Percentiles rank a stretch among this genome's conserved stretches.
Conservation (phyloP, 2,329 filamentous ascomycete genomes). For the Triangularia verruculosa region DNA sequence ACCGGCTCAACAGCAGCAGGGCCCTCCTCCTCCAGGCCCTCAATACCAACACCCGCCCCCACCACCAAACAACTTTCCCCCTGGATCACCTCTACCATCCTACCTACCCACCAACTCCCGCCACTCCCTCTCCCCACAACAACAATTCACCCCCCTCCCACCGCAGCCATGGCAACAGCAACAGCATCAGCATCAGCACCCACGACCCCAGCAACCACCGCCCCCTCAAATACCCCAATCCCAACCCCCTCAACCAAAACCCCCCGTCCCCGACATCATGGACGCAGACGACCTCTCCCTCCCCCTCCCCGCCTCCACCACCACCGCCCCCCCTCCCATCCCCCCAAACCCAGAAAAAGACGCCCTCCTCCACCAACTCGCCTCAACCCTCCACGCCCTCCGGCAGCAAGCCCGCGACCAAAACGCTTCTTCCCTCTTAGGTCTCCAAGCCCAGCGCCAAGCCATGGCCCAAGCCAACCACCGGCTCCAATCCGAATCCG, state of each 20-base stretch:
- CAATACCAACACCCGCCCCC: conserved; percentile 17
- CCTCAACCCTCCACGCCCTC: conserved; percentile 63
- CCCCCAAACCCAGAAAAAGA: conserved; percentile 97
- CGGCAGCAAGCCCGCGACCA: conserved; percentile 68
- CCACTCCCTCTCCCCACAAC: conserved; percentile 13
- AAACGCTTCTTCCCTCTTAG: conserved; percentile 69
- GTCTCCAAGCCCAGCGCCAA: conserved; percentile 72
- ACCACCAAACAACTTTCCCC: conserved; percentile 20
- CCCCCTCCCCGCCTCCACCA: conserved; percentile 45
- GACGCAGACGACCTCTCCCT: conserved; percentile 57
- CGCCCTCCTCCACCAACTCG: conserved; percentile 74
- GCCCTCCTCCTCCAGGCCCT: conserved; percentile 9
- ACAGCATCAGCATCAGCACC: background rate
- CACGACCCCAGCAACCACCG: conserved; percentile 15
- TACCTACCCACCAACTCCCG: conserved; percentile 21
- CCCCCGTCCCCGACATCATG: conserved; percentile 50
- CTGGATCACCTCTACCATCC: conserved; percentile 18
- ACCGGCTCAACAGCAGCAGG: conserved; percentile 1
- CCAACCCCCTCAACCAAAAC: conserved; percentile 33
- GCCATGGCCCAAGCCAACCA: conserved; percentile 71
- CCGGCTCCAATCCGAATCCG: conserved; percentile 70
- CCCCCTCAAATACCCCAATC: conserved; percentile 28
- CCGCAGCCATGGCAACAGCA: background rate
- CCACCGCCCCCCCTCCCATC: conserved; percentile 71
- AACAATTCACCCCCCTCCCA: conserved; percentile 22